A percentile compares a stretch with the other conserved stretches of the same genome.
These are phyloP conservation scores for Aspergillus vadensis DNA, from an alignment of 2,329 filamentous ascomycete species.

Conservation along the genomic window DNA sequence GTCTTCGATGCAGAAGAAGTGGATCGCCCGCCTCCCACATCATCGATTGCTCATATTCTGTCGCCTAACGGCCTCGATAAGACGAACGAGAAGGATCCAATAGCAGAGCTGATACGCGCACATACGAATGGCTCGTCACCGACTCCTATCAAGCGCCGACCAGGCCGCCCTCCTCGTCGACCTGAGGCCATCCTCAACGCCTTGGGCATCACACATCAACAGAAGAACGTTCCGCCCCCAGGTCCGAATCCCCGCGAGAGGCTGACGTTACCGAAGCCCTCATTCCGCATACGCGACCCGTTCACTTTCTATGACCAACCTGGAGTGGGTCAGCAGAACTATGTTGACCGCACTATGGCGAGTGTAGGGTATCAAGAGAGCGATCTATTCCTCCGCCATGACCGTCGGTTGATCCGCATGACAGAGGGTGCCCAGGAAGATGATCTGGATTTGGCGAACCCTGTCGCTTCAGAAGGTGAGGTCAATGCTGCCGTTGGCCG, in stretches of 20 bases:
- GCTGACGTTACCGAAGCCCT: slow-evolving; percentile 52
- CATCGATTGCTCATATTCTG: slow-evolving; percentile 41
- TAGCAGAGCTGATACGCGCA: slow-evolving; percentile 47
- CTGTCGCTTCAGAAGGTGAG: slow-evolving; percentile 62
- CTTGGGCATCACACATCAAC: slow-evolving; percentile 61
- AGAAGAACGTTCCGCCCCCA: slow-evolving; percentile 51
- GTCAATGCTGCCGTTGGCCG: slow-evolving; percentile 65
- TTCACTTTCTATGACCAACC: slow-evolving; percentile 69
- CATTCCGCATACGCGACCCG: slow-evolving; percentile 50
- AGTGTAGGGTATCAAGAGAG: slow-evolving; percentile 95
- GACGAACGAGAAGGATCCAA: slow-evolving; percentile 33
- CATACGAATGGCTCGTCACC: slow-evolving; percentile 37
- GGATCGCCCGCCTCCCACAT: slow-evolving; percentile 67
- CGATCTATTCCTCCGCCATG: slow-evolving; percentile 79
- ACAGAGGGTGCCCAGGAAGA: slow-evolving; percentile 65
- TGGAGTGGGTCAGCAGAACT: slow-evolving; percentile 79
- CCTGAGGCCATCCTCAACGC: slow-evolving; percentile 62
- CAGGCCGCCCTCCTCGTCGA: slow-evolving; percentile 66
- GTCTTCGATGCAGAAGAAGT: slow-evolving; percentile 82
- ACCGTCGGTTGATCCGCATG: slow-evolving; percentile 67
- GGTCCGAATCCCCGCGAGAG: slow-evolving; percentile 53
- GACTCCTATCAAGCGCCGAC: slow-evolving; percentile 58
- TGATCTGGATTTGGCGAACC: slow-evolving; percentile 59
- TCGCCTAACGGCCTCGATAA: slow-evolving; percentile 30
- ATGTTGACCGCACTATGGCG: slow-evolving; percentile 95